phyloP scores from a whole-genome alignment of 2,329 filamentous ascomycete genomes.

The Stagonosporopsis cucurbitacearum region DNA sequence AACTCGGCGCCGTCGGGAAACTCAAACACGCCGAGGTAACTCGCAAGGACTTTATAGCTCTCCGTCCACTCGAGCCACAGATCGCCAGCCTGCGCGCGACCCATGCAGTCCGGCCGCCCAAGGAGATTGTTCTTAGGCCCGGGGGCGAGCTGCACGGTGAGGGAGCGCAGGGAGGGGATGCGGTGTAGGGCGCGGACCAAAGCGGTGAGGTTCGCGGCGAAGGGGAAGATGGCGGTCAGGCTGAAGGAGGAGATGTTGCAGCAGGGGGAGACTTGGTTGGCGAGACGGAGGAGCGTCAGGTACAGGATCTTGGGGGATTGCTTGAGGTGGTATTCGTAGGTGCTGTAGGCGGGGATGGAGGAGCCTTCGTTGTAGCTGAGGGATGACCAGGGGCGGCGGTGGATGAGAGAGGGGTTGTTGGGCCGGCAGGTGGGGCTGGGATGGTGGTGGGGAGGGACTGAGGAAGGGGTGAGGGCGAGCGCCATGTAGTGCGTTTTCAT shows the following conservation, averaged over 20 bases:
- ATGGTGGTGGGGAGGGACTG: conserved; percentile 57
- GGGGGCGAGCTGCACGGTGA: conserved; percentile 53
- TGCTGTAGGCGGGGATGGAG: conserved; percentile 72
- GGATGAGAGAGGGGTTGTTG: conserved; percentile 55
- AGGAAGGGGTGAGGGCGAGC: conserved; percentile 41
- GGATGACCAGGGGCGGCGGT: conserved; percentile 68
- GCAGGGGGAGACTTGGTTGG: conserved; percentile 32
- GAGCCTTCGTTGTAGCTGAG: conserved; percentile 77
- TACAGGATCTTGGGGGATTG: conserved; percentile 67
- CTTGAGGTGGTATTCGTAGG: conserved; percentile 74
- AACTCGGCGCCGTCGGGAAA: conserved; percentile 32
- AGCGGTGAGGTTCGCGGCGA: conserved; percentile 62
- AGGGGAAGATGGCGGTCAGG: conserved; percentile 73
- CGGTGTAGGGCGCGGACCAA: conserved; percentile 34
- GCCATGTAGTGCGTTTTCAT: conserved; percentile 67
- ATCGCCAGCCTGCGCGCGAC: conserved; percentile 52
- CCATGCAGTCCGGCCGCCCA: conserved; percentile 46
- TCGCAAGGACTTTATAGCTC: conserved; percentile 36
- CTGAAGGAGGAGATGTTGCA: conserved; percentile 55
- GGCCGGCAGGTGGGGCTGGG: conserved; percentile 40
- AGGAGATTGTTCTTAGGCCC: conserved; percentile 49
- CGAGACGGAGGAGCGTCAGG: conserved; percentile 50
- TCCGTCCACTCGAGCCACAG: conserved; percentile 49
- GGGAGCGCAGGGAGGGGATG: conserved; percentile 39
- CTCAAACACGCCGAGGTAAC: conserved; percentile 31